Base-by-base conservation (phyloP, 768 basidiomycete genomes). In the Boletus patriciae region DNA sequence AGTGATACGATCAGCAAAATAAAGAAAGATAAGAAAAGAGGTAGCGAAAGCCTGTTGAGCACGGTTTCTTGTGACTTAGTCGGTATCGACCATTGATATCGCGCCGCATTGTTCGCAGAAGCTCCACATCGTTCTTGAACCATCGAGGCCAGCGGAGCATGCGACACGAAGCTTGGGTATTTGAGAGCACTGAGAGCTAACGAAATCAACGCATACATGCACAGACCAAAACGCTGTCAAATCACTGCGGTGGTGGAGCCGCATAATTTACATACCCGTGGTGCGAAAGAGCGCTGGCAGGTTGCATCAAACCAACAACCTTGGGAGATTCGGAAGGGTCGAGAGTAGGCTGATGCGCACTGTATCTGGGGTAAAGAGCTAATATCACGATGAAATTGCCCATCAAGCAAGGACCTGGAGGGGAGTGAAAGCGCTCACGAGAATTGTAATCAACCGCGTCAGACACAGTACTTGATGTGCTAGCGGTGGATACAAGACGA, bases 41-140 rank as follows among this genome's bases (percentile, higher is more conserved):
- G 31, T 45, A 57, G 59, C 59, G 44, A 45, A 52, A 57, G 55
- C 59, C 52, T 33, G 37, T 34, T 40, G 58, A 49, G 25, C 21
- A 23, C 31, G 12, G 18, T 46, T 38, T 52, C 27, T 55, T n/a
- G 41, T 21, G 36, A 49, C 16, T 64, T 74, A 87, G 72, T 88
- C 86, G 73, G 79, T 80, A 68, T 91, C 87, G 74, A 92, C 87
- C 86, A 91, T 91, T 60, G 89, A 89, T 71, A 92, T 91, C 55
- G 90, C 87, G 72, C 90, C 90, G 70, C 90, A 92, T 76, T 90
- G 80, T 79, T 91, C 90, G 72, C 90, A 92, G 70, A 88, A 86
- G 66, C 85, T 86, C 90, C 90, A 92, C 88, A 92, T 91, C 18
- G 88, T 85, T 55, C 72, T 70, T 69, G 82, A 83, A 58, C 90